Conservation (phyloP, 345 rosid species). For the Brassica rapa region DNA sequence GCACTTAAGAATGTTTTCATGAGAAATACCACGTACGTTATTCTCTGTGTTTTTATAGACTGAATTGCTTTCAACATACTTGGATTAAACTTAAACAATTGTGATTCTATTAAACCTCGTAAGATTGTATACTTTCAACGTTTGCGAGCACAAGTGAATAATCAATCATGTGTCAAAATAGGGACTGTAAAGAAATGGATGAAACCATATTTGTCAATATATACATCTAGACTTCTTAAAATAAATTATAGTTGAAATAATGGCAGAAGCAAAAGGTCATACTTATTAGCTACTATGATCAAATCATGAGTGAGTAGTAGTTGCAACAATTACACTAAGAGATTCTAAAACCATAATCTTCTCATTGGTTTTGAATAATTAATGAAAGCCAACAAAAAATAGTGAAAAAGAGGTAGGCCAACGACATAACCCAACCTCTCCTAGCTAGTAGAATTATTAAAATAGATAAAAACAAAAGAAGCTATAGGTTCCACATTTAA, state of each 20-base stretch:
- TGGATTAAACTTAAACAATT: neutral
- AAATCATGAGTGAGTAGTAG: slow-evolving; percentile 39
- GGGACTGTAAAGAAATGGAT: neutral
- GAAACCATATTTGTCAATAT: neutral
- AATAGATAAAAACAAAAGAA: neutral
- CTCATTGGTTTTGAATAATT: slow-evolving; percentile 16
- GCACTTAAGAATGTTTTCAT: neutral
- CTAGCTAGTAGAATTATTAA: neutral
- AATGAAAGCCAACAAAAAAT: slow-evolving; percentile 14
- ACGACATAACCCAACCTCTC: slow-evolving; percentile 31
- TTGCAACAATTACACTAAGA: slow-evolving; percentile 39
- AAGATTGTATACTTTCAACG: neutral
- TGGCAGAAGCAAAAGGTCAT: slow-evolving; percentile 22
- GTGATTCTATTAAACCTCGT: slow-evolving; percentile 1
- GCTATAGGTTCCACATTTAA: neutral
- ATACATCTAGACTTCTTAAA: neutral
- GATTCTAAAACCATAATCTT: slow-evolving; percentile 2
- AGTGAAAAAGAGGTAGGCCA: slow-evolving; percentile 32
- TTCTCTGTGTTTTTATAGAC: neutral
- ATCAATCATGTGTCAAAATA: neutral
- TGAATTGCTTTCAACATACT: neutral
- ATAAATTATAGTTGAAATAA: slow-evolving; percentile 16
- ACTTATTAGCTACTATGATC: slow-evolving; percentile 8
- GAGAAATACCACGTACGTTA: neutral
- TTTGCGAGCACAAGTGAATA: neutral